Base-by-base conservation (phyloP, 2,329 filamentous ascomycete species). In the Aureobasidium sp. region DNA sequence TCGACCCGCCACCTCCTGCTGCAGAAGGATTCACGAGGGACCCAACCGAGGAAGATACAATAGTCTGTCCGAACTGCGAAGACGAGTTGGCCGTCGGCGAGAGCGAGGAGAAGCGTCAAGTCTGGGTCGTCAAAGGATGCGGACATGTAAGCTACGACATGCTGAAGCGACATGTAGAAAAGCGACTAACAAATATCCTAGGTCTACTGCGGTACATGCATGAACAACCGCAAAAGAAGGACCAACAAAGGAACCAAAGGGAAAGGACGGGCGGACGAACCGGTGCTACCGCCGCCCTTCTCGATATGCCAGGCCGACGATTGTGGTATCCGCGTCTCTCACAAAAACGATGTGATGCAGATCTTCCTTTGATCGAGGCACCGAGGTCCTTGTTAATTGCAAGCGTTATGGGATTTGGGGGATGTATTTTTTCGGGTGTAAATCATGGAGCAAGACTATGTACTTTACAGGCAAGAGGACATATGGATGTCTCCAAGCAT, bases 121-220 rank as follows among this genome's bases (percentile, higher is more conserved):
- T 97, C 65, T 97, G 92, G 91, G 88, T 94, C 0, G 82, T 94
- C 39, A 96, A 92, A 75, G 82, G 82, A 57, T 99, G 94, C 73
- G 94, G 94, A 66, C 94, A 99, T 77, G 94, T 97, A 82, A 74
- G 84, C 79, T 1, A 37, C 11, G 2, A 14, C 42, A 22, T 62
- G 48, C 31, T 8, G 29, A 36, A 51, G 34, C 36, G 47, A 20
- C n/a, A 11, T 44, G 1, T 25, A 11, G 34, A 15, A 31, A 17
- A 37, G 25, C 9, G 49, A 55, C 67, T 62, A 25, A 68, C 47
- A 45, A n/a, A 20, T 48, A 39, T 5, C 27, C 20, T 59, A 82
- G 80, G 78, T 79, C 2, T 83, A 83, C 64, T 83, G 81, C 67
- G 81, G 81, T 56, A 74, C 76, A 62, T 83, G 81, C 67, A 76